These are phyloP conservation scores for Mimosa bimucronata DNA, from an alignment of 306 rosid genomes.

Conservation along the genomic window DNA sequence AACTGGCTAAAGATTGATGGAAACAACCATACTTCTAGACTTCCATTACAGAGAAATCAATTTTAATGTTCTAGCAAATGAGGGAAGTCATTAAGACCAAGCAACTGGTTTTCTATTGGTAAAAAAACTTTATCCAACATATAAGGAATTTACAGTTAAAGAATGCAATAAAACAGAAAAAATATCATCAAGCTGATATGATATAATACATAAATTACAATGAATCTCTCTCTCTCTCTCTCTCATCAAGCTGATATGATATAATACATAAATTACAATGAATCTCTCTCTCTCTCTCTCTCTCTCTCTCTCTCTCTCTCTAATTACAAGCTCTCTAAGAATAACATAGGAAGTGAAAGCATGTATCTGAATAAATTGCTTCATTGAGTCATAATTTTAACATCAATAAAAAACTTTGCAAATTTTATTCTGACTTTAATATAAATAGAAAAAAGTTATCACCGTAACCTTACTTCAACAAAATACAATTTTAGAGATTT, in stretches of 20 bases:
- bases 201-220: not conserved
- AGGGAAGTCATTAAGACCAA: not conserved
- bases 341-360: not conserved
- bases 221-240: no score
- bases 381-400: slow-evolving; percentile 8
- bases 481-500: slow-evolving; percentile 5
- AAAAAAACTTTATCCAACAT: not conserved
- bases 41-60: not conserved
- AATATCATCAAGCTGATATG: not conserved
- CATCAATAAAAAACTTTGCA: not conserved
- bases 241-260: not conserved
- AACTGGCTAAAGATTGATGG: slow-evolving; percentile 11
- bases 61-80: not conserved
- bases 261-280: not conserved
- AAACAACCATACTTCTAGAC: not conserved
- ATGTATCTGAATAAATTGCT: not conserved
- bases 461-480: not conserved
- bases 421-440: not conserved
- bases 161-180: not conserved
- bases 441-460: not conserved
- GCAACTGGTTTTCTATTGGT: not conserved
- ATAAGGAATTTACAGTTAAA: not conserved
- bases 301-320: not conserved
- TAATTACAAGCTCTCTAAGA: not conserved
- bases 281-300: not conserved